Percentiles rank a stretch among this genome's conserved stretches.
phyloP scores from a whole-genome alignment of 371 early-diverging fungal species.

The Mortierella sp. region DNA sequence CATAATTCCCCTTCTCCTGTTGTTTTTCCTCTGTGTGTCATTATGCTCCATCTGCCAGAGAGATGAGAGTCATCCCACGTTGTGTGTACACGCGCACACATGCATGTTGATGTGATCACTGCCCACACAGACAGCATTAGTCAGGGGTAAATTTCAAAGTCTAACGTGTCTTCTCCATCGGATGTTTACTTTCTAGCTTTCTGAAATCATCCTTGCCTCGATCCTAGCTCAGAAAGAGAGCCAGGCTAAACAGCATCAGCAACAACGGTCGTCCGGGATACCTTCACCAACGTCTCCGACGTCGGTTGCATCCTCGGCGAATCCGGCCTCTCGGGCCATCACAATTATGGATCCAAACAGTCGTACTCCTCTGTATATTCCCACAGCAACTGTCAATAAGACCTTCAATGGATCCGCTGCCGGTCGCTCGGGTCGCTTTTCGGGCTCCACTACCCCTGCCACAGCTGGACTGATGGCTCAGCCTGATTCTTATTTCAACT shows the following conservation, averaged over 20 bases:
- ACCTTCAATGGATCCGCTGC: slow-evolving; percentile 10
- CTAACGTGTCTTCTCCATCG: background rate
- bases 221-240: slow-evolving; percentile 48
- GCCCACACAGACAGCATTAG: background rate
- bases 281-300: slow-evolving; percentile 21
- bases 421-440: slow-evolving; percentile 26
- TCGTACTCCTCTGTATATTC: slow-evolving; percentile 39
- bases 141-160: background rate
- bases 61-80: slow-evolving; percentile 1
- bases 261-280: background rate
- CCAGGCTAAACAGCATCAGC: slow-evolving; percentile 32
- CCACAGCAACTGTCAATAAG: slow-evolving; percentile 12
- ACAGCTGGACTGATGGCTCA: slow-evolving; percentile 40
- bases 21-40: slow-evolving; percentile 4
- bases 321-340: slow-evolving; percentile 33
- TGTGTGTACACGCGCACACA: background rate
- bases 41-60: background rate
- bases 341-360: slow-evolving; percentile 45
- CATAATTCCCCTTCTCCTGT: background rate
- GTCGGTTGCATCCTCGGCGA: slow-evolving; percentile 6
- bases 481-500: slow-evolving; percentile 43
- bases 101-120: slow-evolving; percentile 1
- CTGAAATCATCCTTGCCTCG: slow-evolving; percentile 51
- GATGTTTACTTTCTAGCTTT: slow-evolving; percentile 19
- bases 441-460: slow-evolving; percentile 37